phyloP scores from a whole-genome alignment of 495 filamentous ascomycete species.

The Xylaria flabelliformis region DNA sequence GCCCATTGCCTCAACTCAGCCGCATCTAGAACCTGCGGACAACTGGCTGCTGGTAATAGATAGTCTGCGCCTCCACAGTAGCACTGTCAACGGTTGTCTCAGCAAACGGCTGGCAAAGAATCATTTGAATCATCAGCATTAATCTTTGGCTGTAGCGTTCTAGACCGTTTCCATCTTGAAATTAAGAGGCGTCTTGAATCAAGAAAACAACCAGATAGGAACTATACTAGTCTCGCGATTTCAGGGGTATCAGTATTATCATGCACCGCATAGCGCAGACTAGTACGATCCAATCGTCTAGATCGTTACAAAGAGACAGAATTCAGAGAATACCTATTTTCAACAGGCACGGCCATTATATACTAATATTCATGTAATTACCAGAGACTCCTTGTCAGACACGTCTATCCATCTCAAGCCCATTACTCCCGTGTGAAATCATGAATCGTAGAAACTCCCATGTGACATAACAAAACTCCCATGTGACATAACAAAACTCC shows the following conservation, averaged over 20 bases:
- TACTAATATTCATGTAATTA: conserved; percentile 20
- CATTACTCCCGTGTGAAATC: conserved; percentile 21
- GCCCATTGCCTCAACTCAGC: conserved; percentile 15
- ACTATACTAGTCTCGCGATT: background rate
- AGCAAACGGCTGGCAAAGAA: background rate
- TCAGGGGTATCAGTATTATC: conserved; percentile 18
- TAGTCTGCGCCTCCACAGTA: conserved; percentile 13
- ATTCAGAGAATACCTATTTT: background rate
- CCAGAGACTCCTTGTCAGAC: conserved; percentile 11
- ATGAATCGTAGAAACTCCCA: conserved; percentile 19
- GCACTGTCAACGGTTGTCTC: background rate
- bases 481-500: conserved; percentile 15
- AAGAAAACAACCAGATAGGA: background rate
- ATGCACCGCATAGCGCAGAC: conserved; percentile 1
- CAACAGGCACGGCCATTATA: conserved; percentile 11
- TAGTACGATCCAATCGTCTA: background rate
- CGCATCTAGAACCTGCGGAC: background rate
- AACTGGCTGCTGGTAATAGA: background rate
- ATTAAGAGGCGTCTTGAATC: background rate
- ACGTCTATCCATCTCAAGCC: conserved; percentile 21
- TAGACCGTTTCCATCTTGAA: background rate
- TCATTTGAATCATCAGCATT: background rate
- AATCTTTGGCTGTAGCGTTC: background rate
- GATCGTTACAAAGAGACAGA: background rate
- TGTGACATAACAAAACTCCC: conserved; percentile 17